Evolutionary conservation across 805 yeast species (phyloP).

Genomic region (Suhomyces canberraensis): DNA sequence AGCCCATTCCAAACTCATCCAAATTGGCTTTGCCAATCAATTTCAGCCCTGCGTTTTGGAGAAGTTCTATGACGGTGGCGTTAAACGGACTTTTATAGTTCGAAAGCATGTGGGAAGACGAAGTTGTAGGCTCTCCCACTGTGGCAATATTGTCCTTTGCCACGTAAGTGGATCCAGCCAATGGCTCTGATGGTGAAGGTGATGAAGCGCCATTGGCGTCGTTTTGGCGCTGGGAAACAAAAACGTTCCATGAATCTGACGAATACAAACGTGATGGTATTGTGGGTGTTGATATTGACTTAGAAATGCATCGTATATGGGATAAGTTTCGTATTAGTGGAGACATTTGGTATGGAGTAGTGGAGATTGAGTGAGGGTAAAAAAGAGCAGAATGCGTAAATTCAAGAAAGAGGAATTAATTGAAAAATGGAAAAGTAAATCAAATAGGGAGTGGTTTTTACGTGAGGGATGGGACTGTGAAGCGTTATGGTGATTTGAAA

Average conservation of each 20-base stretch:
- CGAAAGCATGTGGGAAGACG: conserved; percentile 65
- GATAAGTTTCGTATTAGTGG: too few relatives aligned
- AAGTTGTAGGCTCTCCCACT: conserved; percentile 63
- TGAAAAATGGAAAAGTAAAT: too few relatives aligned
- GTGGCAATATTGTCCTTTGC: conserved; percentile 82
- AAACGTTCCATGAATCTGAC: conserved; percentile 2
- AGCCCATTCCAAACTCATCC: conserved; percentile 99
- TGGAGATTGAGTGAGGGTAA: too few relatives aligned
- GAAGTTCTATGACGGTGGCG: conserved; percentile 63
- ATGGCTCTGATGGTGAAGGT: not conserved
- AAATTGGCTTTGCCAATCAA: conserved; percentile 81
- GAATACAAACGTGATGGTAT: too few relatives aligned
- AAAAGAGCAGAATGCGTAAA: too few relatives aligned
- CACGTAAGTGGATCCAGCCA: conserved; percentile 3
- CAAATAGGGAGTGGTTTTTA: too few relatives aligned
- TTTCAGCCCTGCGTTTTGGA: conserved; percentile 51
- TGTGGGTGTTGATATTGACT: too few relatives aligned
- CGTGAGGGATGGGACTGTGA: too few relatives aligned
- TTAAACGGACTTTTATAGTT: conserved; percentile 73
- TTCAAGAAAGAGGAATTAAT: too few relatives aligned
- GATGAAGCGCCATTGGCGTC: not conserved
- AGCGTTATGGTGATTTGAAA: too few relatives aligned
- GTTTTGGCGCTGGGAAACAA: not conserved
- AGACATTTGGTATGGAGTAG: too few relatives aligned
- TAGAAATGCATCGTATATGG: too few relatives aligned